Evolutionary conservation across 1,139 yeast species (phyloP).

Genomic region (Kodamaea derodonti): DNA sequence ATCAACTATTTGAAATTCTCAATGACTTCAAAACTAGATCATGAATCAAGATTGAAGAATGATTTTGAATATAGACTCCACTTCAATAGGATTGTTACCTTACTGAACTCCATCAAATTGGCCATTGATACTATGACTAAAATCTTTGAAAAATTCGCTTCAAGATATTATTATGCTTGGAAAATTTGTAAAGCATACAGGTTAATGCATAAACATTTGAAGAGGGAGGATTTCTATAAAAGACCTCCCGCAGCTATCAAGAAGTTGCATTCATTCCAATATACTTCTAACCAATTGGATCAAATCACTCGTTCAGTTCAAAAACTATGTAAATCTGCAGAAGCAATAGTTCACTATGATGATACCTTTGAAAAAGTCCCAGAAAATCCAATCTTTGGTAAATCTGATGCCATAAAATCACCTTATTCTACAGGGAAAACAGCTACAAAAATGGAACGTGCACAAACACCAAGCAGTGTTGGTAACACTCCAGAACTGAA

Average conservation of each 20-base stretch:
- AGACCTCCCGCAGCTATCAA: conserved; percentile 9
- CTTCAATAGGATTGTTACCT: conserved; percentile 8
- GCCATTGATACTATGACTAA: conserved; percentile 8
- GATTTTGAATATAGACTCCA: conserved; percentile 12
- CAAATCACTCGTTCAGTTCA: conserved; percentile 10
- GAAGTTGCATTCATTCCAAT: conserved; percentile 13
- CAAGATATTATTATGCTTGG: conserved; percentile 53
- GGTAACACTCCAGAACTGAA: conserved; percentile 8
- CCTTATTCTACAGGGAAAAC: neutral
- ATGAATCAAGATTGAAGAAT: conserved; percentile 8
- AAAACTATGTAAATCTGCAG: conserved; percentile 8
- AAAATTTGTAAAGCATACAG: conserved; percentile 43
- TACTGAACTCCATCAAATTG: conserved; percentile 5
- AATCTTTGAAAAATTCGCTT: conserved; percentile 18
- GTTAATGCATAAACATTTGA: conserved; percentile 10
- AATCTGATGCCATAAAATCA: neutral
- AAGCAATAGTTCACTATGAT: conserved; percentile 8
- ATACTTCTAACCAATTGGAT: conserved; percentile 12
- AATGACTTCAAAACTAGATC: conserved; percentile 15
- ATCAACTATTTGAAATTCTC: conserved; percentile 16
- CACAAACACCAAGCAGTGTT: conserved; percentile 2
- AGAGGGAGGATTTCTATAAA: conserved; percentile 10
- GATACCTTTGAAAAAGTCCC: conserved; percentile 8
- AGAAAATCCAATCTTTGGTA: conserved; percentile 3
- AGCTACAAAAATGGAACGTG: conserved; percentile 2